phyloP scores from a whole-genome alignment of 129 eudicot genomes.

The Daucus carota region DH1_v3.0 NC_030382.2:31311001-31311500 shows the following conservation, averaged over 20 bases:
- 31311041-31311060: background rate
- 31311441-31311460: background rate
- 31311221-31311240: conserved; percentile 87
- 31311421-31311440: background rate
- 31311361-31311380: background rate
- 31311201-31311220: conserved; percentile 90
- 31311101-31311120: conserved; percentile 8
- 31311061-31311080: background rate
- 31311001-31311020: background rate
- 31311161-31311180: conserved; percentile 90
- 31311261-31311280: conserved; percentile 22
- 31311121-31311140: conserved; percentile 98
- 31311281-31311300: background rate
- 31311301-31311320: background rate
- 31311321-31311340: background rate
- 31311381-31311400: background rate
- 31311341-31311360: background rate
- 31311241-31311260: conserved; percentile 98
- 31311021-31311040: background rate
- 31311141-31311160: conserved; percentile 85
- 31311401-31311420: background rate
- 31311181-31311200: conserved; percentile 99
- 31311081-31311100: background rate
- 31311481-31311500: background rate
- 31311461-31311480: background rate